These are phyloP conservation scores for Coniochaeta prunicola DNA, from an alignment of 2,329 filamentous ascomycete species.

Conservation along the genomic window DNA sequence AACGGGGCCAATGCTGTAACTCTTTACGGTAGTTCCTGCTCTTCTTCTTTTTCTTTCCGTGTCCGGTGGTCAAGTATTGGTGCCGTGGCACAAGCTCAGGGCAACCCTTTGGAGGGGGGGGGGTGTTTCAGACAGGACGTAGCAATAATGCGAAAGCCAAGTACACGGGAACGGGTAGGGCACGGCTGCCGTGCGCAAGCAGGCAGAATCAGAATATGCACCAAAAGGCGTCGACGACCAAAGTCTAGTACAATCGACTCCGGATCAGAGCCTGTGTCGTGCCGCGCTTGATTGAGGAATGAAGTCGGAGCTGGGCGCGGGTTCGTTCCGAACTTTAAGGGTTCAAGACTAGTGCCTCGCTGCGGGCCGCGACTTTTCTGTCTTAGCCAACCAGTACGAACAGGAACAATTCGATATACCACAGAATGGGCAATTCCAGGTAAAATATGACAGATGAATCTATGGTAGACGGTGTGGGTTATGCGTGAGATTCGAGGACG, in stretches of 20 bases:
- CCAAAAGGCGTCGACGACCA: not conserved
- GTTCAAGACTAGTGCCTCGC: not conserved
- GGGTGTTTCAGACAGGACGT: constrained; percentile 25
- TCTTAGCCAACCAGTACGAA: not conserved
- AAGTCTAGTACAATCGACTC: not conserved
- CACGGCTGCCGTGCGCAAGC: constrained; percentile 11
- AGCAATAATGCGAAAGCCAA: constrained; percentile 23
- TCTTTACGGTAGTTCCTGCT: not conserved
- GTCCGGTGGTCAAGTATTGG: not conserved
- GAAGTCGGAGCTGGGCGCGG: not conserved
- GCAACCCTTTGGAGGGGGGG: constrained; percentile 11
- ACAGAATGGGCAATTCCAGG: not conserved
- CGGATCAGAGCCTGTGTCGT: not conserved
- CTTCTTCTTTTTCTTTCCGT: constrained; percentile 1
- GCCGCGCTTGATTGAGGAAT: not conserved
- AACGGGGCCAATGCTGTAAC: not conserved
- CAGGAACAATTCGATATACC: not conserved
- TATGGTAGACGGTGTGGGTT: not conserved
- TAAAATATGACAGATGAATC: not conserved
- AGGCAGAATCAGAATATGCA: constrained; percentile 7
- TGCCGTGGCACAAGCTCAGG: constrained; percentile 12
- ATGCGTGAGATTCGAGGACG: not conserved
- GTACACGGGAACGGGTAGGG: constrained; percentile 13
- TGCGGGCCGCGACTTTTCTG: not conserved
- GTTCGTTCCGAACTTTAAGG: not conserved